Evolutionary conservation across 176 grass and related monocot genomes (phyloP), one percentile per base, ranked within the genome.

Genomic region (Calamus simplicifolius): DNA sequence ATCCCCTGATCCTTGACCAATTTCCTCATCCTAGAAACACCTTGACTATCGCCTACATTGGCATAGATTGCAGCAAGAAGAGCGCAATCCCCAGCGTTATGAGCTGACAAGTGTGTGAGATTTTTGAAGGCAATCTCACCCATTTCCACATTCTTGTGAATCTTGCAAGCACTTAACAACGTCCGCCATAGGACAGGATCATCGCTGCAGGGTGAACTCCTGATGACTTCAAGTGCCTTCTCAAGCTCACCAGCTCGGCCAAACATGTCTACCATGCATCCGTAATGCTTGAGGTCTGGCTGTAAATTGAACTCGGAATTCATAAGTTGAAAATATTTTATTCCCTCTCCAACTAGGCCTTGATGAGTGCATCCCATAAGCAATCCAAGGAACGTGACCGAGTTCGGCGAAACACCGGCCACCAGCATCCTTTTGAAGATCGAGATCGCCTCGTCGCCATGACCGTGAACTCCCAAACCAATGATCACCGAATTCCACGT

Each of bases 1-100:
- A 73, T 62, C 18, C 70, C 70, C 50, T 63, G 58, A 62, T 73
- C 50, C 70, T 62, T 54, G n/a, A 73, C 70, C 58, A 54, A 49
- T 63, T 73, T 73, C 14, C 58, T 60, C 70, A 62, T 73, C 26
- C 58, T 35, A 43, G 70, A 19, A 16, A 63, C 59, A 51, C 58
- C 58, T 23, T 63, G 18, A 10, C 21, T 12, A 30, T 73, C 59
- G 8, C 58, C 59, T 25, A 29, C 58, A n/a, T 54, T 29, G 7
- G 25, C 25, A 18, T 62, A 73, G 28, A 62, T 63, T 29, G 54
- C 50, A 25, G 58, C 51, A 54, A 73, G 70, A 54, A 73, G 70
- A 25, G 50, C 59, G 48, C 70, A 73, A 26, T 73, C 70, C 58
- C 70, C 69, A 0, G 69, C 69, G 43, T 62, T 72, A n/a, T 72